Conservation (phyloP, 2,329 filamentous ascomycete species). For the Parastagonospora avenae region DNA sequence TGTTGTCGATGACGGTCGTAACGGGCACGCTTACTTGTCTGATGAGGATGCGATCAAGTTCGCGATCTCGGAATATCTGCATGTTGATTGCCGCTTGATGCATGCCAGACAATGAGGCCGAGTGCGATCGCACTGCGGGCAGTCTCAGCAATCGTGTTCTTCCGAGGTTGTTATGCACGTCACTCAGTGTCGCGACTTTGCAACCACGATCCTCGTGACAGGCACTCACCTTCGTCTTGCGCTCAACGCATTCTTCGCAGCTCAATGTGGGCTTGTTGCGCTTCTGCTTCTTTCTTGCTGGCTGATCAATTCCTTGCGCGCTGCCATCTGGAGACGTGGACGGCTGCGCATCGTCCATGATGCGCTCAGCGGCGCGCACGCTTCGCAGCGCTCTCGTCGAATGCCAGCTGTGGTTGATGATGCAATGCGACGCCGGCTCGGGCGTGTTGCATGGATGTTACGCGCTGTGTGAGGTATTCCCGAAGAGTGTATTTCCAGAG, state of each 20-base stretch:
- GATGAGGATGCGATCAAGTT: constrained; percentile 64
- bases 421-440: constrained; percentile 10
- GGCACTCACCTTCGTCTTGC: constrained; percentile 74
- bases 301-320: constrained; percentile 27
- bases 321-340: constrained; percentile 27
- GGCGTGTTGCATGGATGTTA: constrained; percentile 21
- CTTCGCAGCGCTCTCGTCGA: too few relatives aligned
- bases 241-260: constrained; percentile 79
- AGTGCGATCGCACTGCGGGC: constrained; percentile 71
- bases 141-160: constrained; percentile 13
- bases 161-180: not conserved
- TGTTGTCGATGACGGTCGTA: constrained; percentile 2
- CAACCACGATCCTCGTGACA: not conserved
- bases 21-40: constrained; percentile 60
- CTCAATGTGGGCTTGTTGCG: constrained; percentile 83
- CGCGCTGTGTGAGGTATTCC: constrained; percentile 33
- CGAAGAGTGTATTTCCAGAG: constrained; percentile 28
- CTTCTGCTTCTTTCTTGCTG: constrained; percentile 75
- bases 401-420: not conserved
- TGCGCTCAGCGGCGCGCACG: not conserved
- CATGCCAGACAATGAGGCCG: constrained; percentile 64
- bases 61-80: constrained; percentile 76
- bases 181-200: not conserved
- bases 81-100: constrained; percentile 77
- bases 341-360: constrained; percentile 19